phyloP scores from a whole-genome alignment of 345 rosid species.

The Heritiera littoralis region DNA sequence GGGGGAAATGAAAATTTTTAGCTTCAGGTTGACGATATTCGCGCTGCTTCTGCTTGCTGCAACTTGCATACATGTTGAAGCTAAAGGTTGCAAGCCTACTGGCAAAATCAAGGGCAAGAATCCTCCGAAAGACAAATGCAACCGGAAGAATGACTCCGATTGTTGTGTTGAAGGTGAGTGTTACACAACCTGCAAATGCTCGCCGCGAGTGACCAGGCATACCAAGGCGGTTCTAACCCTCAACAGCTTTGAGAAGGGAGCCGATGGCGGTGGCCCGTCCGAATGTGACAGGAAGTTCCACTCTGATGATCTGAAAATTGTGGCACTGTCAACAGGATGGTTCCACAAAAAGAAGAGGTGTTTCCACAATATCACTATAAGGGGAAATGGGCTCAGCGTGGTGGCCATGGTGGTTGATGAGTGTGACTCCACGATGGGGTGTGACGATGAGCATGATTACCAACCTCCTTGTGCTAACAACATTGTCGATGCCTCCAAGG shows the following conservation, averaged over 20 bases:
- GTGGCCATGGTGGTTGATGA: not conserved
- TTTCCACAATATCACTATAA: not conserved
- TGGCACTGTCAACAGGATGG: constrained; percentile 40
- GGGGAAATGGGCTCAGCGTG: not conserved
- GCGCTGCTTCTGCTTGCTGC: no score
- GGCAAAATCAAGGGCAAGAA: no score
- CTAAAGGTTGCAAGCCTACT: no score
- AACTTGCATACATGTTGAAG: no score
- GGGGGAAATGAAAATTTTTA: no score
- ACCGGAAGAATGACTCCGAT: constrained; percentile 8
- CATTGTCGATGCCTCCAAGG: not conserved
- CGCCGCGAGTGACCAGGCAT: constrained; percentile 21
- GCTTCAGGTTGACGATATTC: no score
- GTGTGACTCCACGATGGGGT: not conserved
- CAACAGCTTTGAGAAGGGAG: not conserved
- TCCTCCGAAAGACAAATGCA: constrained; percentile 17
- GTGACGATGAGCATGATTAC: not conserved
- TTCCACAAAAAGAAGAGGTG: not conserved
- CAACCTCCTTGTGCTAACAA: not conserved
- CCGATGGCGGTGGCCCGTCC: constrained; percentile 27
- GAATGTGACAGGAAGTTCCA: constrained; percentile 27
- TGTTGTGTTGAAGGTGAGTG: constrained; percentile 24
- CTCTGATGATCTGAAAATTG: constrained; percentile 19
- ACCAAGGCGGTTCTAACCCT: constrained; percentile 21
- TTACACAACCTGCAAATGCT: constrained; percentile 26